Evolutionary conservation across 495 filamentous ascomycete species (phyloP).

Genomic region (Aspergillus panamensis): DNA sequence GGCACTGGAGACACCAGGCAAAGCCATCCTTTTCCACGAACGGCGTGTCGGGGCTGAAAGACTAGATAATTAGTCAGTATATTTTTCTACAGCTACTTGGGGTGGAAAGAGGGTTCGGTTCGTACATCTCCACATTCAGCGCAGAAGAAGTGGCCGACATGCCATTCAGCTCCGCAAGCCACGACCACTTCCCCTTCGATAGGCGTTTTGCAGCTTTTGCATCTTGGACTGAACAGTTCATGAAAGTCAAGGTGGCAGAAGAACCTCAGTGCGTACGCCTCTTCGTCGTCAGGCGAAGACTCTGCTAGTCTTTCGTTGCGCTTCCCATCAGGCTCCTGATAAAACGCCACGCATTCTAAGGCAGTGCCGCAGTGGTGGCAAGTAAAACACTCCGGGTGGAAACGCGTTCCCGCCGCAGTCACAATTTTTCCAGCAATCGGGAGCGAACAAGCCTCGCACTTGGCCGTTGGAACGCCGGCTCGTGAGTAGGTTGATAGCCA

Average conservation of each 20-base stretch:
- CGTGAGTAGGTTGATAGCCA: slow-evolving; percentile 46
- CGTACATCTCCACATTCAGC: slow-evolving; percentile 91
- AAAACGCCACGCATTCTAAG: slow-evolving; percentile 94
- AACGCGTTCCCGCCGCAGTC: slow-evolving; percentile 72
- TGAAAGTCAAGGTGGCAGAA: slow-evolving; percentile 99
- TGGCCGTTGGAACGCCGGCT: slow-evolving; percentile 63
- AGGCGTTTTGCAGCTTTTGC: slow-evolving; percentile 96
- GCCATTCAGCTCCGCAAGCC: slow-evolving; percentile 91
- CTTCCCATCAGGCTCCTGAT: slow-evolving; percentile 75
- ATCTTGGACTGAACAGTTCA: slow-evolving; percentile 86
- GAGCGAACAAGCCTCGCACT: slow-evolving; percentile 77
- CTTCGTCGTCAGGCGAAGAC: slow-evolving; percentile 52
- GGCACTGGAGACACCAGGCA: slow-evolving; percentile 93
- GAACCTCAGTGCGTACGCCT: slow-evolving; percentile 66
- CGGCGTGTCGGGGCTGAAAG: slow-evolving; percentile 75
- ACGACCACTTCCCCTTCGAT: slow-evolving; percentile 95
- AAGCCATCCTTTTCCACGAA: slow-evolving; percentile 99
- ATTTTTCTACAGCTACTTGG: too few relatives aligned
- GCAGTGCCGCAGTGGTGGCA: slow-evolving; percentile 84
- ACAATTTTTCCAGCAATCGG: slow-evolving; percentile 90
- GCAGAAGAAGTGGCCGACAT: slow-evolving; percentile 98
- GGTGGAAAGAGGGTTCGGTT: background rate
- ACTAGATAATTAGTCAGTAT: slow-evolving; percentile 32
- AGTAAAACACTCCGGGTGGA: slow-evolving; percentile 90
- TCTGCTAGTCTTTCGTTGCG: slow-evolving; percentile 65